phyloP scores from a whole-genome alignment of 2,329 filamentous ascomycete genomes.

The Ophiosphaerella narmari region DNA sequence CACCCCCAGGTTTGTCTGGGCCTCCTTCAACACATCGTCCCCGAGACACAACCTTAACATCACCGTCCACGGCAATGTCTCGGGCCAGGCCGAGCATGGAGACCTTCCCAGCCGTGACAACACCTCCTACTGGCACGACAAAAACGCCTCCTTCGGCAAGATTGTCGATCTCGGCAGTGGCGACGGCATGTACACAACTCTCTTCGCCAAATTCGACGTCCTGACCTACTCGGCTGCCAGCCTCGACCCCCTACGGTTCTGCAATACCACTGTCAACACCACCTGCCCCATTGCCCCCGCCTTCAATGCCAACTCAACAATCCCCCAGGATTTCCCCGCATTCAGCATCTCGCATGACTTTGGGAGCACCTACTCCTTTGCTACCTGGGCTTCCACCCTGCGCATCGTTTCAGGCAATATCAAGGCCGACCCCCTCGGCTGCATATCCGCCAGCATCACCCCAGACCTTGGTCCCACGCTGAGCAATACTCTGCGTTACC shows the following conservation, averaged over 20 bases:
- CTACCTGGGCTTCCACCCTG: constrained; percentile 76
- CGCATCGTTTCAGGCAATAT: constrained; percentile 75
- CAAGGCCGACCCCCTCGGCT: constrained; percentile 69
- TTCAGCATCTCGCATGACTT: constrained; percentile 77
- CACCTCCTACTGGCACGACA: constrained; percentile 58
- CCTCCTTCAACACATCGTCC: constrained; percentile 68
- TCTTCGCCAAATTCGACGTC: constrained; percentile 73
- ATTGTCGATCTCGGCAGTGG: constrained; percentile 68
- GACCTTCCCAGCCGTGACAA: constrained; percentile 63
- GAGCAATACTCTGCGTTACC: constrained; percentile 70
- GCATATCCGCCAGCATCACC: constrained; percentile 80
- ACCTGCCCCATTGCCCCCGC: constrained; percentile 76
- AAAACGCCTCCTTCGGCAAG: constrained; percentile 71
- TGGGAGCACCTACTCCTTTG: constrained; percentile 81
- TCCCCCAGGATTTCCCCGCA: constrained; percentile 65
- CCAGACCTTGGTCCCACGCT: constrained; percentile 76
- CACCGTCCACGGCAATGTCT: constrained; percentile 89
- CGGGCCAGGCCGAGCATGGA: constrained; percentile 66
- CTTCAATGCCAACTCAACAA: constrained; percentile 63
- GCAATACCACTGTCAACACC: constrained; percentile 55
- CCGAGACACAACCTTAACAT: constrained; percentile 70
- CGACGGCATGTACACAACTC: constrained; percentile 70
- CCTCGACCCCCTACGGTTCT: constrained; percentile 64
- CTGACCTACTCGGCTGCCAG: constrained; percentile 74
- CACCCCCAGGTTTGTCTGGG: constrained; percentile 74